Evolutionary conservation across 2,329 filamentous ascomycete species (phyloP), one percentile per base, ranked within the genome.

Genomic region (Colletotrichum scovillei): DNA sequence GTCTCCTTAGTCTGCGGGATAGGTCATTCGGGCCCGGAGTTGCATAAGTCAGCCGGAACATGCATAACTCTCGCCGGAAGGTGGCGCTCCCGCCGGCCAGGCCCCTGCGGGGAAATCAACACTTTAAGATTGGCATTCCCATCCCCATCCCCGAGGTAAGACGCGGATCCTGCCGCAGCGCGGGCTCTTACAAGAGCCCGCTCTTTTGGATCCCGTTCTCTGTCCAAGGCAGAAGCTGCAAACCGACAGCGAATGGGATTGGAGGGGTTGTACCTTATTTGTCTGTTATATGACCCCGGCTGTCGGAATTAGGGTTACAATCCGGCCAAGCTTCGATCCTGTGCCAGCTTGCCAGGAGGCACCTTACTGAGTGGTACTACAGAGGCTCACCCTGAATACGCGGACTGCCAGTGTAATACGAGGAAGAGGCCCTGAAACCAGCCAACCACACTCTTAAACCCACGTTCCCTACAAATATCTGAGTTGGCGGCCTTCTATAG

Each of bases 21-120:
- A 22, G 64, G 64, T 67, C 68, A 67, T 56, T 57, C 46, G 59
- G 24, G 19, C 46, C 11, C 19, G 24, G 22, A 19, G 16, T 69
- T 72, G 69, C 58, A 72, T 63, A 63, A 72, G 7, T 35, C 35
- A 28, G 32, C 19, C 26, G 58, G 53, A 53, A 2, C 49, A 52
- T 72, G 58, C 69, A 72, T 46, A 72, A 72, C 26, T 68, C 30
- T 19, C 16, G 19, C 64, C 69, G 69, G 69, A 72, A 38, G 38
- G 12, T 63, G 35, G 69, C 38, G 16, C 49, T 72, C 56, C 64
- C 64, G 64, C 52, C 38, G 4, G 55, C 49, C 38, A 53, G 58
- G 32, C 22, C 19, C 64, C 58, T 58, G 63, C 63, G 63, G 69
- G 69, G 64, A 49, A 72, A 63, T n/a, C 60, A 67, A 57, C 56